Evolutionary conservation across 164 flowering plant species (phyloP), one percentile per base, ranked within the genome.

Genomic region (Chloranthus sessilifolius): DNA sequence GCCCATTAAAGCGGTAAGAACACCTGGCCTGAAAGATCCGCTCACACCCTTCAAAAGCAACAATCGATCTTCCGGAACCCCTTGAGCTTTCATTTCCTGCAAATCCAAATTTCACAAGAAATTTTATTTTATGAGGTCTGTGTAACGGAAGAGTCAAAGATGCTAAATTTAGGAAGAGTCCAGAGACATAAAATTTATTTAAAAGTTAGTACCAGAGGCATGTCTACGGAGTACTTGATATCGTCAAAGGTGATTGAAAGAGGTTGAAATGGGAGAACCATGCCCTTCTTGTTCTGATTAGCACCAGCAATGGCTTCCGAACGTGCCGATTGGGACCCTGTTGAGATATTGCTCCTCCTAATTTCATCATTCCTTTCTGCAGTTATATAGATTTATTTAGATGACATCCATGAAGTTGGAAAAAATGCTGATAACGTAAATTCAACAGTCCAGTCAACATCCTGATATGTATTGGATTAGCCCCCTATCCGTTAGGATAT

Each of bases 221-320:
- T 60, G 60, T 77, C 76, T 8, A 77, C 76, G 4, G 74, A 68
- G 61, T 81, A 81, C 23, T 28, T 63, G 23, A 85, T 64, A 2
- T 85, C 70, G 31, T 82, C 80, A 25, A 85, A 85, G 19, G 81
- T 69, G 55, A 82, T 56, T 5, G 75, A 71, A 39, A 67, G 74
- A 6, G 73, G 88, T 40, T 74, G 52, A 55, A 85, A 82, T 28
- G 88, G 88, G 45, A 85, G 82, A 53, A 76, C 70, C 84, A 84
- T 81, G 56, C 83, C 87, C 40, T 74, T 74, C 52, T 28, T 50
- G 21, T 39, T 61, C 30, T 37, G 50, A 24, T 29, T 56, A 27
- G 46, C 53, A n/a, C 40, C 47, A 10, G 7, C 41, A 45, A 37
- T 46, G 26, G 63, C 53, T 8, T 58, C 62, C 22, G 25, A 5